A percentile compares a stretch with the other conserved stretches of the same genome.
Evolutionary conservation across 208 protist species (phyloP).

Genomic region (Leishmania turanica): DNA sequence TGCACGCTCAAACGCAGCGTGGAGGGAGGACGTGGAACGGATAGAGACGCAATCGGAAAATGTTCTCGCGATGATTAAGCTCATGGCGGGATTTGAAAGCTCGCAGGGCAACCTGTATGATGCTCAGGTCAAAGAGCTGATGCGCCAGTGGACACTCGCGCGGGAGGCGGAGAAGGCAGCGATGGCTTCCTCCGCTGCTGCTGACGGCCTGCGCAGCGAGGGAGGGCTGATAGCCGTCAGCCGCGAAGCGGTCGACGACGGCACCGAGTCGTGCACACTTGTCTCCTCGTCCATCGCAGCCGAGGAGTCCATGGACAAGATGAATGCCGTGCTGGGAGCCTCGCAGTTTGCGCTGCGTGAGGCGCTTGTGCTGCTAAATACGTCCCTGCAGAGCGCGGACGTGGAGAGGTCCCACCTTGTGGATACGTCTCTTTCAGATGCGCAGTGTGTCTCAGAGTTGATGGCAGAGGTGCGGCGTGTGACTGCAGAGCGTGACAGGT

Average conservation of each 20-base stretch:
- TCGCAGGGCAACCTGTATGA: constrained; percentile 26
- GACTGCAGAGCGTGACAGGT: constrained; percentile 46
- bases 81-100: constrained; percentile 6
- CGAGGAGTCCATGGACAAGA: constrained; percentile 1
- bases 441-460: constrained; percentile 55
- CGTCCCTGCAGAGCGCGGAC: constrained; percentile 50
- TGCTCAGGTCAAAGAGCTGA: constrained; percentile 19
- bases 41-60: constrained; percentile 18
- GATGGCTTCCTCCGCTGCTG: background rate
- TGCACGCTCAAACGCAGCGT: constrained; percentile 1
- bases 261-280: constrained; percentile 16
- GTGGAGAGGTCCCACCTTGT: constrained; percentile 51
- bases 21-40: constrained; percentile 9
- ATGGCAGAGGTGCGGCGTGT: constrained; percentile 41
- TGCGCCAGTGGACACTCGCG: constrained; percentile 19
- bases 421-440: constrained; percentile 67
- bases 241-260: background rate
- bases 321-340: constrained; percentile 6
- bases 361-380: constrained; percentile 25
- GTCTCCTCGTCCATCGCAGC: constrained; percentile 12
- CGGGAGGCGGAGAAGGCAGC: background rate
- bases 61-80: constrained; percentile 6
- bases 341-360: constrained; percentile 31
- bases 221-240: background rate
- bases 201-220: background rate